Percentiles rank a stretch among this genome's conserved stretches.
Conservation (phyloP, 257 asterid genomes). For the Salvia splendens region DNA sequence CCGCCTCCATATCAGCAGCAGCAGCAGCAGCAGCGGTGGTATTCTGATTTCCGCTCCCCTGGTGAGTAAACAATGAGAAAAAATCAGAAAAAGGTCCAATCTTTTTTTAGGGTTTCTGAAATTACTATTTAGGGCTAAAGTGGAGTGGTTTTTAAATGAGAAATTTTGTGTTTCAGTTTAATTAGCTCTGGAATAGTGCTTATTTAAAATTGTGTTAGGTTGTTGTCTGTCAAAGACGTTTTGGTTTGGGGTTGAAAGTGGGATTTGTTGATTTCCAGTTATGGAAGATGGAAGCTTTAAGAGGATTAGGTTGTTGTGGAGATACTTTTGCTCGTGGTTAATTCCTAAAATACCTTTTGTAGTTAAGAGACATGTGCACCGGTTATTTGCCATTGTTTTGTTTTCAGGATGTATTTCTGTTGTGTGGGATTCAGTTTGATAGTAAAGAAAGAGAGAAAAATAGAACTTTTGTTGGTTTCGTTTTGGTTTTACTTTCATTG, state of each 20-base stretch:
- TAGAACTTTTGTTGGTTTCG: slow-evolving; percentile 2
- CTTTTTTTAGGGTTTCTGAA: not conserved
- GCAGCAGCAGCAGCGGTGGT: slow-evolving; percentile 55
- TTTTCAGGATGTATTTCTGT: not conserved
- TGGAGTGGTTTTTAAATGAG: not conserved
- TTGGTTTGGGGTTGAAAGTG: slow-evolving; percentile 22
- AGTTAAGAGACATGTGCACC: slow-evolving; percentile 9
- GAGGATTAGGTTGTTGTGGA: slow-evolving; percentile 16
- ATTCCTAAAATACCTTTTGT: not conserved
- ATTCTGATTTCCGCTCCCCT: slow-evolving; percentile 63
- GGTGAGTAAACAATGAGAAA: slow-evolving; percentile 50
- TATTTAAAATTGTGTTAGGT: not conserved
- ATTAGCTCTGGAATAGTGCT: not conserved
- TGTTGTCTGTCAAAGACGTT: not conserved
- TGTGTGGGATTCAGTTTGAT: slow-evolving; percentile 19
- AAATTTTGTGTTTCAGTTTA: not conserved
- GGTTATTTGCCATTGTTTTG: slow-evolving; percentile 7
- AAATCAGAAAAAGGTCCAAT: not conserved
- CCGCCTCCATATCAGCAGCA: slow-evolving; percentile 47
- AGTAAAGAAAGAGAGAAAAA: slow-evolving; percentile 30
- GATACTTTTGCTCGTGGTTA: slow-evolving; percentile 15
- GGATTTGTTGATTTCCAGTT: slow-evolving; percentile 8
- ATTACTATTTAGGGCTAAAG: not conserved
- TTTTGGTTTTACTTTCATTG: not conserved
- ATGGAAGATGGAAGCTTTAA: slow-evolving; percentile 11